Evolutionary conservation across 2,329 filamentous ascomycete genomes (phyloP), one percentile per base, ranked within the genome.

Genomic region (Colletotrichum liaoningense): DNA sequence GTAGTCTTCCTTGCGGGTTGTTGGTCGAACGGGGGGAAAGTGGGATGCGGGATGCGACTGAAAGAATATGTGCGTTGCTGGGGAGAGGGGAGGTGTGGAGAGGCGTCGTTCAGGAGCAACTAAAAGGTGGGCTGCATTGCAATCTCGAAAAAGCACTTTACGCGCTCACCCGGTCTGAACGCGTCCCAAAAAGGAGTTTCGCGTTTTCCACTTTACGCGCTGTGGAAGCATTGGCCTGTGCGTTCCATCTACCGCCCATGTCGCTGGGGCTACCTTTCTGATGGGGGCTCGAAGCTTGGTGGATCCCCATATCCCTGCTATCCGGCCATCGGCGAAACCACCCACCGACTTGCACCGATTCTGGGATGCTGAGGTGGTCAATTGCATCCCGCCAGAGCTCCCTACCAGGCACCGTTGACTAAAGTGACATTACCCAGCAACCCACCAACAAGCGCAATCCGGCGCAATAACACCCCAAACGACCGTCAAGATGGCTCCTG

Each of bases 401-500:
- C 24, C 56, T 74, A 65, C 65, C 67, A 56, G 60, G 72, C 72
- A 65, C 35, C 72, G 74, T 74, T 57, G 72, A 72, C 69, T 73
- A 68, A 33, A 67, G 60, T 63, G 57, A 57, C 60, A 55, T 38
- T 30, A 57, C 57, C 24, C 60, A 46, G 67, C 67, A 67, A 63
- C 49, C 55, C 54, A 14, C 67, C 54, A 70, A 56, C 42, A 60
- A 63, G 70, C 70, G 70, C 70, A 69, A 55, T 56, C 46, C 70
- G 59, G 70, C 70, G 70, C 72, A 69, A 66, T 56, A 60, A 69
- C 60, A 28, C 57, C 35, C 22, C 56, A 52, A 62, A 58, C 67
- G 62, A 62, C 74, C 69, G 70, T 76, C 79, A 80, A 66, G 75
- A 95, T 95, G 93, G 90, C 92, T 77, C 92, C 92, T 76, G 90